Base-by-base conservation (phyloP, 306 rosid species). In the Erythrophleum fordii region DNA sequence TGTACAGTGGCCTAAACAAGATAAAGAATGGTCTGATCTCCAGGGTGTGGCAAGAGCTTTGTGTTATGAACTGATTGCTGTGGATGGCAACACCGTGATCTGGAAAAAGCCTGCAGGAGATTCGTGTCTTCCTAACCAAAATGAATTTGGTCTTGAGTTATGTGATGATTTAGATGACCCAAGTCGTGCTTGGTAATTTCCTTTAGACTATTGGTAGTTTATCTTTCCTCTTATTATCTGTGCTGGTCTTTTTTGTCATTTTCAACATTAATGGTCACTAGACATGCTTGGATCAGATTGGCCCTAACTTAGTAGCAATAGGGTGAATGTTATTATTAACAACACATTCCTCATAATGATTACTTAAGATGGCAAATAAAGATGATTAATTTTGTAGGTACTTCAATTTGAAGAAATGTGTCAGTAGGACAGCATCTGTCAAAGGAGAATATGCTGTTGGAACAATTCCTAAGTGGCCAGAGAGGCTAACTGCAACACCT, bases 1-100 rank as follows among this genome's bases (percentile, higher is more conserved):
- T 44, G 99, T 95, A 58, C 93, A 89, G 85, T 95, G 99, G 99
- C 42, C 94, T 49, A 90, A 90, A 86, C 99, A 90, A 84, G 99
- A 95, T 79, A 93, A 91, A 85, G 99, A 95, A 86, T 95, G 98
- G 98, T 90, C 97, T 18, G 99, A 93, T 89, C 97, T 95, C 42
- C 99, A 95, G 86, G 91, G 85, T 68, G 96, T 91, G 55, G 97
- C 99, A 34, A 90, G 92, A 88, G 88, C 94, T 67, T 89, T 90
- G 88, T 95, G 99, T 85, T 95, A 93, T 83, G 97, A 95, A 80
- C 84, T 90, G 80, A 87, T 91, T 84, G 89, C 85, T 41, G 96
- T 93, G 37, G 98, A 95, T 79, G 97, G 95, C 46, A 93, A 90
- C 81, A 95, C 97, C 53, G 99, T 88, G 44, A 85, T 95, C 87